Base-by-base conservation (phyloP, 176 grass and related monocot species). In the Otatea glauca region DNA sequence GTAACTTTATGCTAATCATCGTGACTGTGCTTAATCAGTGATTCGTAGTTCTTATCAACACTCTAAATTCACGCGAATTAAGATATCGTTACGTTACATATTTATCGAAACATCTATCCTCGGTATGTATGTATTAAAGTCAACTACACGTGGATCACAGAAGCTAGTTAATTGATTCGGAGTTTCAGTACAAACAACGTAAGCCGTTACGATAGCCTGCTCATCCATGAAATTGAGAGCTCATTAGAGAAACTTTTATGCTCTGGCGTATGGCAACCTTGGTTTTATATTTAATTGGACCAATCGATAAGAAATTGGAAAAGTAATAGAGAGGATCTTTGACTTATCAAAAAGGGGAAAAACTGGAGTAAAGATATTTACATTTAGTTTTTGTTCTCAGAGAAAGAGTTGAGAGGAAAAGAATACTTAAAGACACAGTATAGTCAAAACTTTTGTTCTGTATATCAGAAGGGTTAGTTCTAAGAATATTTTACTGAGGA, bases 201-300 rank as follows among this genome's bases (percentile, higher is more conserved):
- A 60, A 77, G 64, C 64, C 43, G 53, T 72, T 59, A 53, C 50
- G 45, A 17, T 43, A 79, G 43, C 41, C 6, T 29, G 63, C 56
- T 83, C 51, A 83, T 41, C 27, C 53, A 72, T 17, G 23, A 81
- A 42, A 70, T 27, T 39, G 53, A 76, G 32, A 62, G 35, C 61
- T 10, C 41, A 60, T 47, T 48, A 25, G 9, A 69, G 6, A 37
- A 39, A 14, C 0, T 16, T 50, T 42, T 37, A 51, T 41, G 6
- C 37, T 72, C 43, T 72, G 76, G 80, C 44, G 55, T 44, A 68
- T 35, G 17, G 29, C 39, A 71, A 50, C 67, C 16, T 86, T 73
- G 10, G 21, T 83, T 81, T 78, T 80, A 65, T 54, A 54, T 64
- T 12, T 54, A 38, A 14, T 62, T 83, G 60, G 81, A 38, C 84